Base-by-base conservation (phyloP, 2,329 filamentous ascomycete genomes). In the Claviceps fusiformis region DNA sequence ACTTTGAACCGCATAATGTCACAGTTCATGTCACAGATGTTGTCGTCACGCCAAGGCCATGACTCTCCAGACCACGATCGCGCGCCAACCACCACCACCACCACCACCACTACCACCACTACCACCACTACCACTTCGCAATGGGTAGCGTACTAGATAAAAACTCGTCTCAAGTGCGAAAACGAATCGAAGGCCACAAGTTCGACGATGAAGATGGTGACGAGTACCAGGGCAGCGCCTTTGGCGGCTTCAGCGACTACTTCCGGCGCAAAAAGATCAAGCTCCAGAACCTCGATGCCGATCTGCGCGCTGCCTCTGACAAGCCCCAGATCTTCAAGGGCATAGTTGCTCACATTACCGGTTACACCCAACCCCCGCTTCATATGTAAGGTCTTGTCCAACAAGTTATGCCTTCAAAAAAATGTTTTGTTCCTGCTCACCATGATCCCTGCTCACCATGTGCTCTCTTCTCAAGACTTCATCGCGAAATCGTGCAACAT, bases 241-340 rank as follows among this genome's bases (percentile, higher is more conserved):
- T 97, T 69, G 89, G 89, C 31, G 92, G 91, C 9, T 95, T 97
- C 64, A 72, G 77, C 29, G 92, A 97, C 65, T 98, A 97, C 69
- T 95, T 96, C 67, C 80, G 91, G 52, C 85, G 91, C 55, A 98
- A 98, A 75, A 96, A 95, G 76, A 83, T 95, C 69, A 98, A 98
- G 67, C 78, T 98, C 3, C 93, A 97, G 69, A 98, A 98, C 64
- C 80, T 93, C 35, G 93, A 98, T 70, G 84, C 83, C 9, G 82
- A 95, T 54, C 75, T 95, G 48, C 84, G 92, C 56, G 79, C 86
- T 37, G 74, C 81, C 4, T 70, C 73, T 0, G 83, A 85, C 60
- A 89, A 87, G 59, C 89, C 90, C 10, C 82, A 81, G 58, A 89
- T 98, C 53, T 98, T 98, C 75, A 89, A 86, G 61, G 90, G 89